phyloP scores from a whole-genome alignment of 2,329 filamentous ascomycete species.

The Torrubiellomyces zombiae region DNA sequence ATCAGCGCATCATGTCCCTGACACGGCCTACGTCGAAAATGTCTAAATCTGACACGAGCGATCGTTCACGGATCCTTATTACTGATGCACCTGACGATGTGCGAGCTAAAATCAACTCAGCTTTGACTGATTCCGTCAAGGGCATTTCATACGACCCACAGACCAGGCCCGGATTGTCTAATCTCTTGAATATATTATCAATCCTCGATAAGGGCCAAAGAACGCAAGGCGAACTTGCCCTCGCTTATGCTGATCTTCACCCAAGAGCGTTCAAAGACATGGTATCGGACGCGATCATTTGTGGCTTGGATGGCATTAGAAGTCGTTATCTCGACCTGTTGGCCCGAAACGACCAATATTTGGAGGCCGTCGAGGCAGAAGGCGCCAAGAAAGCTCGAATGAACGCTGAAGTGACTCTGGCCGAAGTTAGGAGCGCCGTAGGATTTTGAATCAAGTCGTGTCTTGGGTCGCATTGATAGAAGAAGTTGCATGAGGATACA shows the following conservation, averaged over 20 bases:
- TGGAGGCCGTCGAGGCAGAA: conserved; percentile 39
- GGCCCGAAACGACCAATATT: conserved; percentile 26
- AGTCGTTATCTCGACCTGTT: conserved; percentile 38
- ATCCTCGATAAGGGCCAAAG: conserved; percentile 38
- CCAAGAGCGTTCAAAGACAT: conserved; percentile 27
- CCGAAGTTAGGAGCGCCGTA: conserved; percentile 30
- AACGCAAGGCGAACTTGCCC: conserved; percentile 22
- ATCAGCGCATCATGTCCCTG: conserved; percentile 81
- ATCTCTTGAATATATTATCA: conserved; percentile 66
- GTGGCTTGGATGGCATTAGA: conserved; percentile 35
- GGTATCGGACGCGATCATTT: conserved; percentile 40
- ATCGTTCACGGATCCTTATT: conserved; percentile 64
- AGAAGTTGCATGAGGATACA: too few relatives aligned
- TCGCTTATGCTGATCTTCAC: conserved; percentile 18
- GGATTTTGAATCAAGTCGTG: conserved; percentile 28
- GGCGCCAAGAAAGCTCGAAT: conserved; percentile 44
- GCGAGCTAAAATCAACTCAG: conserved; percentile 48
- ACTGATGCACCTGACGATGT: conserved; percentile 54
- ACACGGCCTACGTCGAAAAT: conserved; percentile 67
- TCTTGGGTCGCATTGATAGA: background rate
- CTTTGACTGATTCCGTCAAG: conserved; percentile 58
- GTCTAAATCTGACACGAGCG: conserved; percentile 71
- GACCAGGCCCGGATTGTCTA: conserved; percentile 65
- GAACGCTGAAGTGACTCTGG: conserved; percentile 44
- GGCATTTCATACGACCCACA: conserved; percentile 56